phyloP scores from a whole-genome alignment of 1,284 basidiomycete genomes.

The Marasmius fiardii region DNA sequence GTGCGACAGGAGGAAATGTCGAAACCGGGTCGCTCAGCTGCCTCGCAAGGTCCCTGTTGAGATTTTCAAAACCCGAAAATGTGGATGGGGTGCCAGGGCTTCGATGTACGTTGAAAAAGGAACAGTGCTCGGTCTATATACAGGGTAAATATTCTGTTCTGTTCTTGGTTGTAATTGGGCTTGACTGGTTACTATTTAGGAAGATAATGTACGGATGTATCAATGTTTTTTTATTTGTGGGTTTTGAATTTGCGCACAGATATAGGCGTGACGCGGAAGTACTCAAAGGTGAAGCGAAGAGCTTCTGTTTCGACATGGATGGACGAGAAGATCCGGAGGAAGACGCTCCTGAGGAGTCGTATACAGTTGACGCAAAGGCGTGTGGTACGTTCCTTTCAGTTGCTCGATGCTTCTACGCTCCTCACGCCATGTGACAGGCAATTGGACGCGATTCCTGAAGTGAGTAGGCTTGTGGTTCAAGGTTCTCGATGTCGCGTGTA shows the following conservation, averaged over 20 bases:
- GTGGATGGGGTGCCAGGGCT: slow-evolving; percentile 55
- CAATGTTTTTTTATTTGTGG: neutral
- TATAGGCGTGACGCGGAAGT: slow-evolving; percentile 37
- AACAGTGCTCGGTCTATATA: slow-evolving; percentile 53
- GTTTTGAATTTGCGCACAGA: neutral
- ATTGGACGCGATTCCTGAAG: slow-evolving; percentile 75
- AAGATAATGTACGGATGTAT: slow-evolving; percentile 26
- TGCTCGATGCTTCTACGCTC: slow-evolving; percentile 2
- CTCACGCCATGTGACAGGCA: slow-evolving; percentile 37
- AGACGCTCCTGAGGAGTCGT: slow-evolving; percentile 23
- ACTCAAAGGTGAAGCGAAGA: slow-evolving; percentile 21
- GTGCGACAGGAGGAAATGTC: slow-evolving; percentile 25
- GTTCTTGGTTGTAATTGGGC: neutral
- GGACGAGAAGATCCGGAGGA: slow-evolving; percentile 38
- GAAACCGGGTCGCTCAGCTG: slow-evolving; percentile 51
- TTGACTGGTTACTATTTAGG: slow-evolving; percentile 17
- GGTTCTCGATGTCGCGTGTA: neutral
- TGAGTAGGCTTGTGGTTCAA: slow-evolving; percentile 33
- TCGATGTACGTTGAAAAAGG: neutral
- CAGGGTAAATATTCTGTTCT: slow-evolving; percentile 42
- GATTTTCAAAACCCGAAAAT: slow-evolving; percentile 50
- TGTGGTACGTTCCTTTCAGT: slow-evolving; percentile 35
- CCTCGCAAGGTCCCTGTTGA: slow-evolving; percentile 47
- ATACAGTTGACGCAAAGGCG: slow-evolving; percentile 46
- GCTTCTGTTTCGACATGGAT: slow-evolving; percentile 61